These are phyloP conservation scores for Apiotrichum mycotoxinovorans DNA, from an alignment of 1,284 basidiomycete species.

Conservation along the genomic window DNA sequence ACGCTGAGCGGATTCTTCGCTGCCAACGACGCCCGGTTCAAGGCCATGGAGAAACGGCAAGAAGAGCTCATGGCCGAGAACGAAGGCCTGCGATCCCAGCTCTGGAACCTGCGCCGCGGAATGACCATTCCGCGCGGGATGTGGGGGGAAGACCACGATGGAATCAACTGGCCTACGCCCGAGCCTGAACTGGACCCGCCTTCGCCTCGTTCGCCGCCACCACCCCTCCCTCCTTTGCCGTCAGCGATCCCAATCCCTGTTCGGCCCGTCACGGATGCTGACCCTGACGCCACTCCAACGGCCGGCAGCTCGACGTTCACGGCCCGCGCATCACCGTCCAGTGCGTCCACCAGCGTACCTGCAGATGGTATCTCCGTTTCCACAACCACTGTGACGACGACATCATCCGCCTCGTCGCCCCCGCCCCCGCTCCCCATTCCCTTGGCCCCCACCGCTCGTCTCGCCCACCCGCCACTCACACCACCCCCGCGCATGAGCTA, in stretches of 20 bases:
- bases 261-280: neutral
- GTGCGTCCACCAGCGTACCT: neutral
- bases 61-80: constrained; percentile 59
- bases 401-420: neutral
- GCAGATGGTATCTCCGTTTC: neutral
- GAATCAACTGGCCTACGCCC: neutral
- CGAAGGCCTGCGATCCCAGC: constrained; percentile 59
- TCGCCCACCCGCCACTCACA: neutral
- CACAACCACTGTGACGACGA: neutral
- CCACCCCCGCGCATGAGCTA: constrained; percentile 5
- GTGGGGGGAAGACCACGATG: neutral
- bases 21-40: constrained; percentile 53
- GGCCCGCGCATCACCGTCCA: neutral
- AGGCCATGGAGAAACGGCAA: constrained; percentile 49
- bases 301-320: neutral
- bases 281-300: constrained; percentile 1
- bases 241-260: neutral
- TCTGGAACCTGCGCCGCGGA: constrained; percentile 49
- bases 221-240: neutral
- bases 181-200: neutral
- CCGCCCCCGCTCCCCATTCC: neutral
- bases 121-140: neutral
- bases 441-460: neutral
- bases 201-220: neutral
- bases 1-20: constrained; percentile 61